Percentiles rank a stretch among this genome's conserved stretches.
phyloP scores from a whole-genome alignment of 164 flowering plant species.

The Paratinospora sagittata region DNA sequence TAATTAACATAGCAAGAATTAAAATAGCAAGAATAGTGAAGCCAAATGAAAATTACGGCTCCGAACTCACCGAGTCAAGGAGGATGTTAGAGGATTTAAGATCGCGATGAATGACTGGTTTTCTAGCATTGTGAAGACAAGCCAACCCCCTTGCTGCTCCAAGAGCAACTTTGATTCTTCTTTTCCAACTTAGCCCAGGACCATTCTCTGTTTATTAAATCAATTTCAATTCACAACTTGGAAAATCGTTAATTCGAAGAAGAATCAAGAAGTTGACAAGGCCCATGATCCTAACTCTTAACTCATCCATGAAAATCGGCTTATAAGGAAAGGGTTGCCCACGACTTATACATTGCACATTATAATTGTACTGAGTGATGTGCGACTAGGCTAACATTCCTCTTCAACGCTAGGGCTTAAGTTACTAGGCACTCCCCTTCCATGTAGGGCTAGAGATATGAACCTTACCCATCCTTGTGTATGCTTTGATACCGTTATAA shows the following conservation, averaged over 20 bases:
- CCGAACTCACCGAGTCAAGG: slow-evolving; percentile 23
- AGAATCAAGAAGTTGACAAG: background rate
- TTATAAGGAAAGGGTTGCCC: background rate
- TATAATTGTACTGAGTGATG: too few relatives aligned
- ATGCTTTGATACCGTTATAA: too few relatives aligned
- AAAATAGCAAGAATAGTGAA: background rate
- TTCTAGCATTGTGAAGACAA: slow-evolving; percentile 23
- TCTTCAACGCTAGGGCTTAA: too few relatives aligned
- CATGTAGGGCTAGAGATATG: too few relatives aligned
- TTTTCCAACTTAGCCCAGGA: slow-evolving; percentile 22
- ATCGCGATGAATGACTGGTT: slow-evolving; percentile 32
- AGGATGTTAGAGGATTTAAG: slow-evolving; percentile 31
- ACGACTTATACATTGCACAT: background rate
- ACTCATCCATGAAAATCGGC: background rate
- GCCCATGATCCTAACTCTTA: background rate
- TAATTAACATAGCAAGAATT: background rate
- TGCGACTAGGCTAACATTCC: too few relatives aligned
- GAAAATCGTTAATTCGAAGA: background rate
- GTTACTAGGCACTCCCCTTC: too few relatives aligned
- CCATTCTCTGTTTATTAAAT: slow-evolving; percentile 10
- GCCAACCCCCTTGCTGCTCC: slow-evolving; percentile 31
- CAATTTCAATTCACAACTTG: background rate
- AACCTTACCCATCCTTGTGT: too few relatives aligned
- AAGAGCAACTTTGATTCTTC: slow-evolving; percentile 27
- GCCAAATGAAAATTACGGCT: background rate